Conservation (phyloP, 805 yeast genomes). For the Barnettozyma wickerhamii region DNA sequence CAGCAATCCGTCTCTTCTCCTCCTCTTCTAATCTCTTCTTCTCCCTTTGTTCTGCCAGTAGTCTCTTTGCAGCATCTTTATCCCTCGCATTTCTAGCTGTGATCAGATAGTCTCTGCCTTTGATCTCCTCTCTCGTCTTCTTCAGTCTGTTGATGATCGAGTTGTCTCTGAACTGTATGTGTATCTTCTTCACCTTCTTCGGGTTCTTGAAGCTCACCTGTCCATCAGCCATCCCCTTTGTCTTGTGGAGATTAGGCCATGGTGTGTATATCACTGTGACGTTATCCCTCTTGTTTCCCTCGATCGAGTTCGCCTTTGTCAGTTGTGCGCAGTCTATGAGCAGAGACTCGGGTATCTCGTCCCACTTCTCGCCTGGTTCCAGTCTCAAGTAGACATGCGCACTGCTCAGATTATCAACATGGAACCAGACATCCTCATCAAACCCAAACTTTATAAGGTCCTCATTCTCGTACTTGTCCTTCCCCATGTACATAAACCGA, state of each 20-base stretch:
- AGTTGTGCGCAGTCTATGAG: slow-evolving; percentile 61
- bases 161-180: slow-evolving; percentile 54
- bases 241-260: slow-evolving; percentile 62
- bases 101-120: slow-evolving; percentile 28
- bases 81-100: slow-evolving; percentile 38
- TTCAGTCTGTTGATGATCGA: slow-evolving; percentile 55
- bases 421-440: slow-evolving; percentile 73
- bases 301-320: slow-evolving; percentile 73
- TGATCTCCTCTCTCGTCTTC: slow-evolving; percentile 57
- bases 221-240: slow-evolving; percentile 71
- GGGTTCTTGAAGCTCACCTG: slow-evolving; percentile 70
- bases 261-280: slow-evolving; percentile 70
- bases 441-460: slow-evolving; percentile 57
- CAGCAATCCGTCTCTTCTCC: slow-evolving; percentile 33
- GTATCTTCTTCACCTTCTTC: slow-evolving; percentile 47
- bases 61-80: slow-evolving; percentile 24
- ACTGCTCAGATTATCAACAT: slow-evolving; percentile 69
- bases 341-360: slow-evolving; percentile 47
- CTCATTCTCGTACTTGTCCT: slow-evolving; percentile 69
- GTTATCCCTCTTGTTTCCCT: slow-evolving; percentile 66
- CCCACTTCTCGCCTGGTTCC: slow-evolving; percentile 40
- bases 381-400: slow-evolving; percentile 73
- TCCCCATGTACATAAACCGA: slow-evolving; percentile 58
- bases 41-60: slow-evolving; percentile 25
- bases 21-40: slow-evolving; percentile 27